Evolutionary conservation across 139 green algal genomes (phyloP), one percentile per base, ranked within the genome.

Genomic region (Trebouxia sp.): DNA sequence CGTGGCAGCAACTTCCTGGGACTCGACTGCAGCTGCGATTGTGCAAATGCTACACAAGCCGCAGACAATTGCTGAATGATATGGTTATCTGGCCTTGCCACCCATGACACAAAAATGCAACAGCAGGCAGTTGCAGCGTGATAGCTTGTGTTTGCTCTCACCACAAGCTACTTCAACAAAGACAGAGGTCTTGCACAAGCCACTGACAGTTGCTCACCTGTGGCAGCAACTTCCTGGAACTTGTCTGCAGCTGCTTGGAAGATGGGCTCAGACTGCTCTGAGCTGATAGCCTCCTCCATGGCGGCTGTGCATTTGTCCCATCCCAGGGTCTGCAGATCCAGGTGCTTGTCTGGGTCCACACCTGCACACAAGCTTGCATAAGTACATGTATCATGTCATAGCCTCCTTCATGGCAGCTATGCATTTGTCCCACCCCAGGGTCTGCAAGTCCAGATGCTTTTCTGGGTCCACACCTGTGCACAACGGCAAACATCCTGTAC

Each of bases 161-260:
- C n/a, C n/a, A n/a, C n/a, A n/a, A n/a, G 32, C 66, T 45, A 9
- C 66, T 76, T 30, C n/a, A 41, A 35, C 15, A 72, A 72, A 17
- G 26, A 35, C 30, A 24, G 20, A 72, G 22, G 22, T 35, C 15
- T 35, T 37, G 15, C 22, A 17, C 20, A 17, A 9, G 39, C 14
- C 15, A 38, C 35, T 14, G 28, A 30, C 1, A 9, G 24, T 9
- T 5, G 5, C 80, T 42, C n/a, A 83, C 77, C 70, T 28, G 65
- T 41, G 35, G 72, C 69, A 50, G 89, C 83, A 28, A 89, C 87
- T 82, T 96, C 92, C 26, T 85, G 83, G 87, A 98, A 98, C 58
- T 90, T 89, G 43, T 93, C 91, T 5, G 86, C 81, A 15, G 95
- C 94, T 78, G 90, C 47, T 74, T 93, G 88, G 77, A 98, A 92